phyloP scores from a whole-genome alignment of 2,329 filamentous ascomycete species.

The Lachnellula arida region DNA sequence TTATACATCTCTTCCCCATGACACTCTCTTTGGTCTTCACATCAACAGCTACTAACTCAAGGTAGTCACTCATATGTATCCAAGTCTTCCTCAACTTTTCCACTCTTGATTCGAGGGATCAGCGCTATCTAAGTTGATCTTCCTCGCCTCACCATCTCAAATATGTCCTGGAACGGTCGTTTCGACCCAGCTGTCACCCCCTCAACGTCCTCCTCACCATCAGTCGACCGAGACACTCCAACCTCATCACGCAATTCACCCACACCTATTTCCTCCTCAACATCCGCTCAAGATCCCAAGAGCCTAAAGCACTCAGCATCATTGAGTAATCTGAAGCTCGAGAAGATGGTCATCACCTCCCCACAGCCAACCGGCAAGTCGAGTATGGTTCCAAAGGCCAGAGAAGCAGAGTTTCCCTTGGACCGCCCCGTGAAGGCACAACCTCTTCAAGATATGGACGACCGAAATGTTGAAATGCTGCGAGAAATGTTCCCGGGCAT shows the following conservation, averaged over 20 bases:
- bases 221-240: not conserved
- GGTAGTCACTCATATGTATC: too few relatives aligned
- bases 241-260: not conserved
- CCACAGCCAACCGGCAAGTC: not conserved
- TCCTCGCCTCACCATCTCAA: too few relatives aligned
- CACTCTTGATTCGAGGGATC: too few relatives aligned
- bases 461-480: not conserved
- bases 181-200: not conserved
- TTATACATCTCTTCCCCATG: too few relatives aligned
- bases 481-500: too few relatives aligned
- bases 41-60: too few relatives aligned
- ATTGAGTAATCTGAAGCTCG: not conserved
- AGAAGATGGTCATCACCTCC: not conserved
- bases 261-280: not conserved
- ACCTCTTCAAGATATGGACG: not conserved
- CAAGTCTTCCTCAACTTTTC: too few relatives aligned
- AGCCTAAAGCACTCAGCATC: not conserved
- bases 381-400: not conserved
- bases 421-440: not conserved
- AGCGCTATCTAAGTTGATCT: too few relatives aligned
- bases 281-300: not conserved
- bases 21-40: too few relatives aligned
- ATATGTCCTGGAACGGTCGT: too few relatives aligned
- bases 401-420: not conserved
- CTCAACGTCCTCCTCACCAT: not conserved